These are phyloP conservation scores for Trifolium subterraneum DNA, from an alignment of 306 rosid species.

Conservation along the genomic window DNA sequence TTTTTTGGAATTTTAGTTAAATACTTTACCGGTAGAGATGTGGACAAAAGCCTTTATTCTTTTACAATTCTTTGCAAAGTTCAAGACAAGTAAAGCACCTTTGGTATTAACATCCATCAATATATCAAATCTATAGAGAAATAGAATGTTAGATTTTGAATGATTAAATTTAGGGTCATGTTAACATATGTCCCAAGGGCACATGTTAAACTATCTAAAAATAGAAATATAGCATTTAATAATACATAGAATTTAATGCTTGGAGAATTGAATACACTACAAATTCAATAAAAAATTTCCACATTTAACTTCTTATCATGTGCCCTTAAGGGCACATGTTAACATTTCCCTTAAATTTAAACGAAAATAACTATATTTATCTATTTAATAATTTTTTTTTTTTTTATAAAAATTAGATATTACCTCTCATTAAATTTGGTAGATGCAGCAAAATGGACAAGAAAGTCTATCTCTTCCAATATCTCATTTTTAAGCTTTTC, in stretches of 20 bases:
- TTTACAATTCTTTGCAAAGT: conserved; percentile 46
- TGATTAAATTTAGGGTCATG: no score
- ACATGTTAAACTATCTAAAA: no score
- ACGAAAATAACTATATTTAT: background rate
- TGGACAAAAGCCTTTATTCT: conserved; percentile 43
- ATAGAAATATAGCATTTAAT: no score
- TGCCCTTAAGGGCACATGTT: no score
- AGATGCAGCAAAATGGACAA: conserved; percentile 48
- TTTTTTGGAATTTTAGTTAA: no score
- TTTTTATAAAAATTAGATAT: background rate
- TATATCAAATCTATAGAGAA: conserved; percentile 45
- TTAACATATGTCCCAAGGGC: no score
- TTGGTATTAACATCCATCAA: conserved; percentile 43
- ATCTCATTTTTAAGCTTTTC: conserved; percentile 28
- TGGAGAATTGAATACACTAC: no score
- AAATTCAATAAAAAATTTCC: no score
- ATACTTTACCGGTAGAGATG: conserved; percentile 49
- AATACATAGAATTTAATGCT: no score
- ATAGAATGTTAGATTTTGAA: background rate
- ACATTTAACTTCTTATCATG: no score
- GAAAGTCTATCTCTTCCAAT: conserved; percentile 32
- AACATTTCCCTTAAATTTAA: no score
- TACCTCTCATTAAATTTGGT: conserved; percentile 58
- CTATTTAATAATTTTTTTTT: background rate
- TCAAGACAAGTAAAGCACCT: conserved; percentile 45